phyloP scores from a whole-genome alignment of 495 filamentous ascomycete genomes.

The Lindgomyces ingoldianus region DNA sequence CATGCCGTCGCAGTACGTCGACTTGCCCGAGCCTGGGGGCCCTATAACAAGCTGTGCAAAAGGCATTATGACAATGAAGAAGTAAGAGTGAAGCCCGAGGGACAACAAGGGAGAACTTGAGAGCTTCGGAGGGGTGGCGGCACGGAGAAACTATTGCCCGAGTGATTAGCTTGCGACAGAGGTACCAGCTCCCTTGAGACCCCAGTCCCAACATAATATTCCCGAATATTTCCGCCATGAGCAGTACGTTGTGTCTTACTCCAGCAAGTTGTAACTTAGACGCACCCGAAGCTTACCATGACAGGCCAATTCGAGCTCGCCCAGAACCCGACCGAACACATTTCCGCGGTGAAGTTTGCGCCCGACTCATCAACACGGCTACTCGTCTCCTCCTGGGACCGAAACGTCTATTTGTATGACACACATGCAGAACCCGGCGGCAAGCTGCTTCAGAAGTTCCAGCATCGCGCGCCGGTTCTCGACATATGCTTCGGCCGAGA shows the following conservation, averaged over 20 bases:
- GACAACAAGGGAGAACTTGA: too few relatives aligned
- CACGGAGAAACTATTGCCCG: too few relatives aligned
- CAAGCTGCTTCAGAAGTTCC: conserved; percentile 66
- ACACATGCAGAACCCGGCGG: conserved; percentile 62
- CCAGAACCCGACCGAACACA: conserved; percentile 80
- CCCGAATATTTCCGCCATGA: too few relatives aligned
- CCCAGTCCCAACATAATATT: too few relatives aligned
- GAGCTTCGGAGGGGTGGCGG: too few relatives aligned
- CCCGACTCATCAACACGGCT: conserved; percentile 68
- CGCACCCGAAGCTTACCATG: too few relatives aligned
- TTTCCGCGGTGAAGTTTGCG: conserved; percentile 84
- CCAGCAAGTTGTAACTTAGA: too few relatives aligned
- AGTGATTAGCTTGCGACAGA: too few relatives aligned
- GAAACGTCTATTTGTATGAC: conserved; percentile 87
- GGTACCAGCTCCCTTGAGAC: too few relatives aligned
- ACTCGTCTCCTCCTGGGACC: conserved; percentile 93
- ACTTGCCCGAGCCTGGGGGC: conserved; percentile 91
- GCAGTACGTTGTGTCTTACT: too few relatives aligned
- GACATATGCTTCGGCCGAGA: conserved; percentile 88
- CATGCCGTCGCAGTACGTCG: conserved; percentile 98
- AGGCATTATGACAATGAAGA: conserved; percentile 50
- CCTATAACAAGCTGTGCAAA: conserved; percentile 83
- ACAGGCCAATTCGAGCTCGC: conserved; percentile 64
- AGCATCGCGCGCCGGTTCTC: conserved; percentile 82
- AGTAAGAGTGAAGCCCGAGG: too few relatives aligned